Evolutionary conservation across 805 yeast genomes (phyloP).

Genomic region (Wickerhamiella sergipiensis): DNA sequence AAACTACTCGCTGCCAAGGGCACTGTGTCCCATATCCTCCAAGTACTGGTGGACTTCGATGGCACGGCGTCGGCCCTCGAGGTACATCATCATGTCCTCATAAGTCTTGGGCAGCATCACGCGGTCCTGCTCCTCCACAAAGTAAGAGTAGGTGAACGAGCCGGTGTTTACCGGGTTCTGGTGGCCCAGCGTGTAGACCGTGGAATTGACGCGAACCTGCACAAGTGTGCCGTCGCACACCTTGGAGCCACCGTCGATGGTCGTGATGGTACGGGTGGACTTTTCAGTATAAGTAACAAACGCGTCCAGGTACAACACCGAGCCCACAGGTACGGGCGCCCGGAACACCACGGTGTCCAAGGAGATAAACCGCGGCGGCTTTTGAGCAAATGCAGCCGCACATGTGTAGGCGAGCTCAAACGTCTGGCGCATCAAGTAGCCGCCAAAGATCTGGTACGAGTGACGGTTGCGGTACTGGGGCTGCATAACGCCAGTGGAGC

Average conservation of each 20-base stretch:
- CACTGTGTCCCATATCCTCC: slow-evolving; percentile 6
- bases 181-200: slow-evolving; percentile 54
- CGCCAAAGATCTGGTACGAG: slow-evolving; percentile 90
- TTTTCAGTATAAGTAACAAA: slow-evolving; percentile 79
- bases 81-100: slow-evolving; percentile 81
- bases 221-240: slow-evolving; percentile 51
- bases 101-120: slow-evolving; percentile 79
- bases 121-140: slow-evolving; percentile 38
- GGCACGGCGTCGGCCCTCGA: slow-evolving; percentile 85
- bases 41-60: slow-evolving; percentile 47
- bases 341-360: slow-evolving; percentile 84
- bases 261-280: slow-evolving; percentile 26
- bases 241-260: slow-evolving; percentile 15
- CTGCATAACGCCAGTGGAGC: slow-evolving; percentile 81
- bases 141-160: slow-evolving; percentile 77
- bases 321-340: slow-evolving; percentile 93
- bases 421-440: slow-evolving; percentile 80
- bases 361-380: slow-evolving; percentile 79
- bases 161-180: slow-evolving; percentile 61
- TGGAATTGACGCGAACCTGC: slow-evolving; percentile 80
- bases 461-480: slow-evolving; percentile 94
- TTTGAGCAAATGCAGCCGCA: slow-evolving; percentile 75
- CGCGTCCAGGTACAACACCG: slow-evolving; percentile 72
- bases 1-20: neutral
- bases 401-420: slow-evolving; percentile 90